These are phyloP conservation scores for Clavariopsis aquatica DNA, from an alignment of 495 filamentous ascomycete genomes.

Conservation along the genomic window DNA sequence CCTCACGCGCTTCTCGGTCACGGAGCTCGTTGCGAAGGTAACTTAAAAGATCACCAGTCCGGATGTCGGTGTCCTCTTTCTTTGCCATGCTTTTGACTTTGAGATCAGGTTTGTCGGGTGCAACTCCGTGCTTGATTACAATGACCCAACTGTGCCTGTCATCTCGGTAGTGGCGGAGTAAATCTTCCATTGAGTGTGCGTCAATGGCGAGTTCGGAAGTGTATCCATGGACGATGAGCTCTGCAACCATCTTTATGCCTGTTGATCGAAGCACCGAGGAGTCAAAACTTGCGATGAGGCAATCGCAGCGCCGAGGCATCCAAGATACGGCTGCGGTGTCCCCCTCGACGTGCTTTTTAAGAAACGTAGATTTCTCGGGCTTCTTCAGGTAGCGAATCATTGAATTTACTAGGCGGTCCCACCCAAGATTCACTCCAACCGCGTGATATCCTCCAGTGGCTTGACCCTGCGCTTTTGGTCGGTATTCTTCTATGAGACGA, in stretches of 20 bases:
- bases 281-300: constrained; percentile 86
- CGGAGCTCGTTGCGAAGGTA: constrained; percentile 84
- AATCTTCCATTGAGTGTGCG: constrained; percentile 68
- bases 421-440: constrained; percentile 90
- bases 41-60: constrained; percentile 68
- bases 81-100: constrained; percentile 74
- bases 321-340: constrained; percentile 40
- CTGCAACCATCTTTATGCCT: constrained; percentile 71
- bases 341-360: constrained; percentile 63
- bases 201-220: constrained; percentile 88
- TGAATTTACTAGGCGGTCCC: constrained; percentile 71
- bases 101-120: constrained; percentile 58
- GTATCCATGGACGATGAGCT: constrained; percentile 80
- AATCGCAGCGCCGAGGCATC: constrained; percentile 63
- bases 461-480: constrained; percentile 56
- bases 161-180: constrained; percentile 63
- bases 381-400: constrained; percentile 67
- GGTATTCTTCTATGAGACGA: constrained; percentile 71
- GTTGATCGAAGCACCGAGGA: constrained; percentile 70
- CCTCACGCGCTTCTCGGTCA: constrained; percentile 68
- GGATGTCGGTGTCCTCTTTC: constrained; percentile 82
- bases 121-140: constrained; percentile 76
- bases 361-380: constrained; percentile 50
- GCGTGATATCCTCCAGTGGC: constrained; percentile 58
- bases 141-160: constrained; percentile 85